Evolutionary conservation across 352 stramenopile species (phyloP), one percentile per base, ranked within the genome.

Genomic region (Phytophthora parvispora): DNA sequence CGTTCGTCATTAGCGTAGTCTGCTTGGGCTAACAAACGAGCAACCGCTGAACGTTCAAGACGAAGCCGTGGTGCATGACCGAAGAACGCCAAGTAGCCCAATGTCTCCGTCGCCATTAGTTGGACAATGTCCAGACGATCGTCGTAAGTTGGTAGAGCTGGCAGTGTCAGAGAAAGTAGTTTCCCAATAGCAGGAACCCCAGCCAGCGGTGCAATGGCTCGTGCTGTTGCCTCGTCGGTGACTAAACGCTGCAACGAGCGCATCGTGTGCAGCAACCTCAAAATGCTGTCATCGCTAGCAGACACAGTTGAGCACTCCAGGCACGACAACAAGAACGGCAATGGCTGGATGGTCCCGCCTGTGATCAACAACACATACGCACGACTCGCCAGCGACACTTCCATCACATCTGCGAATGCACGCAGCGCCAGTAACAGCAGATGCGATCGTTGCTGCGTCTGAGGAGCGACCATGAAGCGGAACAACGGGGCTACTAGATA

Each of bases 61-160:
- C 56, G 43, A 4, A 93, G 68, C 25, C 63, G 68, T 6, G 84
- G 55, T 0, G 69, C 75, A 38, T 88, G 69, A 2, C 77, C 81
- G 40, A 88, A 91, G 29, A 77, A 86, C 9, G 83, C 67, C 84
- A 91, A 77, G 34, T 91, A 89, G 1, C 84, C 84, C 32, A 91
- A 76, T 64, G 88, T 86, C 48, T 93, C 75, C 0, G 83, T 81
- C 0, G 70, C 84, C 69, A 91, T 87, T 54, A 87, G 80, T 38
- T 93, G 84, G n/a, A 81, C 57, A 10, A 69, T 83, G 3, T 83
- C 54, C 57, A 73, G 42, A 16, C 68, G 32, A 70, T 75, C 32
- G 49, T 57, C 6, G 60, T 69, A 8, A 73, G 54, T 28, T 74
- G 63, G n/a, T 3, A 45, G 56, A 58, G 36, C 8, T 40, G 64